Conservation (phyloP, 2,329 filamentous ascomycete genomes). For the Colletotrichum liriopes region DNA sequence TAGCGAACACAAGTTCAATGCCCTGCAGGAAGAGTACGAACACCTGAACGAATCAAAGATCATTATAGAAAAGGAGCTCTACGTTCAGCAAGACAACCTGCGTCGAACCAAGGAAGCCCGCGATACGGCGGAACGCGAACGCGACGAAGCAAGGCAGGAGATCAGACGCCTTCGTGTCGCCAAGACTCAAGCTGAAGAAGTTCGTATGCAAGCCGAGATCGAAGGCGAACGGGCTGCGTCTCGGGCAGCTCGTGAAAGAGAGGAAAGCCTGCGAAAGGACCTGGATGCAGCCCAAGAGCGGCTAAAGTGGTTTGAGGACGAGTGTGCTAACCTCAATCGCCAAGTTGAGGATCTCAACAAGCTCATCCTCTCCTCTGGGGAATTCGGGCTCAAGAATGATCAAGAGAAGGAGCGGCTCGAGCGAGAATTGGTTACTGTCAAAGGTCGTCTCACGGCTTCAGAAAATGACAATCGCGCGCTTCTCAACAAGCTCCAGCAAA, state of each 20-base stretch:
- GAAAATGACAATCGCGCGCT: conserved; percentile 96
- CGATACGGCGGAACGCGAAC: conserved; percentile 84
- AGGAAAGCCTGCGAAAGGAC: conserved; percentile 83
- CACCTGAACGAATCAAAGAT: conserved; percentile 94
- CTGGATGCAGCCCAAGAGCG: conserved; percentile 84
- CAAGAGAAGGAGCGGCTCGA: conserved; percentile 95
- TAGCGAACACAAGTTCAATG: conserved; percentile 87
- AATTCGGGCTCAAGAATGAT: conserved; percentile 91
- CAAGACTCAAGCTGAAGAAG: conserved; percentile 88
- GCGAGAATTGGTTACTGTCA: conserved; percentile 90
- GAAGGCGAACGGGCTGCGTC: conserved; percentile 86
- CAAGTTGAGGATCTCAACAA: conserved; percentile 90
- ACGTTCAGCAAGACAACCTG: conserved; percentile 92
- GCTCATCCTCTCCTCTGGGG: conserved; percentile 89
- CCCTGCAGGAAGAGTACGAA: conserved; percentile 88
- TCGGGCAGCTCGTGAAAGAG: conserved; percentile 83
- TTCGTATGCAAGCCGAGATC: conserved; percentile 85
- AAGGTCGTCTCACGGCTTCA: conserved; percentile 89
- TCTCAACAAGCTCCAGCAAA: conserved; percentile 98
- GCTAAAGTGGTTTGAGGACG: conserved; percentile 83
- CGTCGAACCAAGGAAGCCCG: conserved; percentile 88
- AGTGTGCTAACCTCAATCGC: conserved; percentile 81
- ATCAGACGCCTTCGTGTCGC: conserved; percentile 86
- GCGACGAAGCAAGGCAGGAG: conserved; percentile 90
- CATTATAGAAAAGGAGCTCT: conserved; percentile 97